Evolutionary conservation across 768 basidiomycete species (phyloP).

Genomic region (Tylopilus sp.): DNA sequence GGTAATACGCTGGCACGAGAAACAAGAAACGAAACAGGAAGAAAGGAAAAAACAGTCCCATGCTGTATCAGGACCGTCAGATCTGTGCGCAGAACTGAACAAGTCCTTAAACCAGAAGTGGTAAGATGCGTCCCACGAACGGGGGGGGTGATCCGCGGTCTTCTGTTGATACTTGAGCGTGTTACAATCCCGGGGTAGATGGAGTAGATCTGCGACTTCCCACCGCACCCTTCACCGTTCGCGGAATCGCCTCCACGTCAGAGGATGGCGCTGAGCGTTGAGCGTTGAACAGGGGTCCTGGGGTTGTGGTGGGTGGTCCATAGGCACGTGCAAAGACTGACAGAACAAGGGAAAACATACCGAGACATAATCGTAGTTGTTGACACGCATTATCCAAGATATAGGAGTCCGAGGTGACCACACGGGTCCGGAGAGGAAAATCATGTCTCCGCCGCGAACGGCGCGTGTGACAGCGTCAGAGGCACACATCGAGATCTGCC

Average conservation of each 20-base stretch:
- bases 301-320: neutral
- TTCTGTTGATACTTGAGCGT: neutral
- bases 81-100: conserved; percentile 2
- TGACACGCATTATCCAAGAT: neutral
- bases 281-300: too few species aligned
- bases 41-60: neutral
- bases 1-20: neutral
- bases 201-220: conserved; percentile 4
- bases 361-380: neutral
- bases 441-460: conserved; percentile 5
- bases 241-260: conserved; percentile 1
- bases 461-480: conserved; percentile 17
- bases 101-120: conserved; percentile 3
- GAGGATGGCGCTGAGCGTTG: neutral
- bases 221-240: neutral
- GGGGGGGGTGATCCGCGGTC: conserved; percentile 1
- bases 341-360: conserved; percentile 1
- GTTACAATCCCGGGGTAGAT: neutral
- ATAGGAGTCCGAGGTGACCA: neutral
- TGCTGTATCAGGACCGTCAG: conserved; percentile 6
- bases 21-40: too few species aligned
- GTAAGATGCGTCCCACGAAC: conserved; percentile 9
- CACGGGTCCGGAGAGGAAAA: neutral
- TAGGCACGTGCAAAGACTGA: neutral
- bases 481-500: conserved; percentile 8